A percentile compares a stretch with the other conserved stretches of the same genome.
Conservation (phyloP, 176 grass and related monocot genomes). For the Carex littledalei region DNA sequence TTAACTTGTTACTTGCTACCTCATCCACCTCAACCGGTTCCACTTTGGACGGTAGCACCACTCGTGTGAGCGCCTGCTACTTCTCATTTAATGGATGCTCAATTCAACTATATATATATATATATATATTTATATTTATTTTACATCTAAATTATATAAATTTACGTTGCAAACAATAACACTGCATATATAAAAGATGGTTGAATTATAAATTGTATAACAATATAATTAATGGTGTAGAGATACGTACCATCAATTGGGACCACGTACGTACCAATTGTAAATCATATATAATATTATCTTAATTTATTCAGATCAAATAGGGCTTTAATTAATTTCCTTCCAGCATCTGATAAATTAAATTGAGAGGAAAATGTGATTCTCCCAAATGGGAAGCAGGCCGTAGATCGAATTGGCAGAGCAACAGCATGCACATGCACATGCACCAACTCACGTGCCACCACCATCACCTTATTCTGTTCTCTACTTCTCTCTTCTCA, state of each 20-base stretch:
- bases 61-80: slow-evolving; percentile 11
- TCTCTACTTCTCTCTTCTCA: not conserved
- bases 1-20: not conserved
- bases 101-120: no score
- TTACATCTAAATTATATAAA: no score
- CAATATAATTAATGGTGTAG: no score
- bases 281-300: no score
- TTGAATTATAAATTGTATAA: no score
- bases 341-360: not conserved
- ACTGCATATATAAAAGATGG: no score
- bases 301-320: not conserved
- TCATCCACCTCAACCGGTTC: not conserved
- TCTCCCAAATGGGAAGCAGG: slow-evolving; percentile 10
- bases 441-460: slow-evolving; percentile 10
- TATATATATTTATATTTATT: no score
- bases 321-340: not conserved
- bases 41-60: slow-evolving; percentile 14
- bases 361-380: not conserved
- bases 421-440: slow-evolving; percentile 11
- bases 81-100: not conserved
- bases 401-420: slow-evolving; percentile 1
- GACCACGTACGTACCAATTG: no score
- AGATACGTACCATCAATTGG: no score
- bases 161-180: no score
- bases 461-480: not conserved